Evolutionary conservation across 176 grass and related monocot species (phyloP), one percentile per base, ranked within the genome.

Genomic region (Aechmea fasciata): DNA sequence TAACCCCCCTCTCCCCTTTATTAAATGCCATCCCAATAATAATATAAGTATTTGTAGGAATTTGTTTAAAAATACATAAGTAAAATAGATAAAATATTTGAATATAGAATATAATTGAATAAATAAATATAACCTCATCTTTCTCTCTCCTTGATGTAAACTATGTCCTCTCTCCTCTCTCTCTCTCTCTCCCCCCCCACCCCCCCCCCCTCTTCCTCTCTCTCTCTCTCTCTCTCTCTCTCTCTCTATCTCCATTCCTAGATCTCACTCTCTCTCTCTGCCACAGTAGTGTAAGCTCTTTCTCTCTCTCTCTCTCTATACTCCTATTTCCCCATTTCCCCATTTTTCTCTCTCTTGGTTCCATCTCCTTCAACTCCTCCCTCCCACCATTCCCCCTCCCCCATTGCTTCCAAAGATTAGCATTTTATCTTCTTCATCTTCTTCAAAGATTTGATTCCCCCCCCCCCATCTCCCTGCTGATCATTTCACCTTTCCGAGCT

Each of bases 71-170:
- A 10, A 49, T 57, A 72, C 76, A 66, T 19, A 13, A 18, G 1
- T 64, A 15, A 15, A 67, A 47, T 15, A 55, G 10, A 49, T 71
- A 67, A 49, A 71, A 79, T 59, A 75, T 75, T 71, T 33, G 29
- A 68, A 62, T 65, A 76, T 23, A 23, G 1, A 23, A 23, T 23
- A 23, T 59, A 75, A 78, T 71, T 33, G 29, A 68, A 62, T 69
- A 76, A 68, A 62, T 69, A 76, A 80, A 87, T 83, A 87, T 87
- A 41, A 7, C 33, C 33, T 41, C 33, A 41, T 76, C 79, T 22
- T 53, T 14, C 63, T 22, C 69, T 4, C 73, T 0, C 72, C 25
- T 26, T 26, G 25, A 26, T 26, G 25, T 26, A 26, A 26, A 26
- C 25, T 26, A 26, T 2, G 25, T 26, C 4, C 48, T 15, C 65